Evolutionary conservation across 805 yeast genomes (phyloP).

Genomic region (Candida anglica): DNA sequence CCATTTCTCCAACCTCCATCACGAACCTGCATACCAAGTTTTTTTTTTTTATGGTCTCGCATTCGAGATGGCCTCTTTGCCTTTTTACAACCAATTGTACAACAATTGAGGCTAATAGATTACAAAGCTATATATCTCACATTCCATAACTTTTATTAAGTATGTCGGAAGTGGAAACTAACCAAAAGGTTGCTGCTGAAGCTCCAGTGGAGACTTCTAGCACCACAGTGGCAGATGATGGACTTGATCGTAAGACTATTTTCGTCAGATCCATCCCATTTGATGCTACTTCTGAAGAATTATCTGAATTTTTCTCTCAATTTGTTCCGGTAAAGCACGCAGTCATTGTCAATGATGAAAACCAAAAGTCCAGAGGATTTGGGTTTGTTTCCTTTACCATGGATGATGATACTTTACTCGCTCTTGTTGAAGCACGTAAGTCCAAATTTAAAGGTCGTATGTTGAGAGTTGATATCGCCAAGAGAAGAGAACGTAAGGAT

Average conservation of each 20-base stretch:
- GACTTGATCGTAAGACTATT: constrained; percentile 57
- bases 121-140: too few relatives aligned
- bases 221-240: constrained; percentile 28
- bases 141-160: too few relatives aligned
- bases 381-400: constrained; percentile 89
- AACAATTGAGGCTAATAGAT: too few relatives aligned
- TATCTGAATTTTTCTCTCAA: constrained; percentile 82
- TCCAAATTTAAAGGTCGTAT: constrained; percentile 61
- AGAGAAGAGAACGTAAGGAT: constrained; percentile 78
- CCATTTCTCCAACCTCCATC: constrained; percentile 1
- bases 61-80: too few relatives aligned
- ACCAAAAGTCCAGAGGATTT: constrained; percentile 82
- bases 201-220: too few relatives aligned
- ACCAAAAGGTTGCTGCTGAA: too few relatives aligned
- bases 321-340: constrained; percentile 96
- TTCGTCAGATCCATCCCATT: constrained; percentile 85
- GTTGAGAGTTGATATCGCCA: constrained; percentile 81
- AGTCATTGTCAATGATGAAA: constrained; percentile 76
- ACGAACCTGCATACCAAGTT: constrained; percentile 1
- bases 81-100: too few relatives aligned
- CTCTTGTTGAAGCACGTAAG: constrained; percentile 64
- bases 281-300: constrained; percentile 75
- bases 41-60: too few relatives aligned
- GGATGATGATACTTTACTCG: constrained; percentile 79
- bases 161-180: too few relatives aligned